These are phyloP conservation scores for Aspergillus sparsus DNA, from an alignment of 495 filamentous ascomycete genomes.

Conservation along the genomic window DNA sequence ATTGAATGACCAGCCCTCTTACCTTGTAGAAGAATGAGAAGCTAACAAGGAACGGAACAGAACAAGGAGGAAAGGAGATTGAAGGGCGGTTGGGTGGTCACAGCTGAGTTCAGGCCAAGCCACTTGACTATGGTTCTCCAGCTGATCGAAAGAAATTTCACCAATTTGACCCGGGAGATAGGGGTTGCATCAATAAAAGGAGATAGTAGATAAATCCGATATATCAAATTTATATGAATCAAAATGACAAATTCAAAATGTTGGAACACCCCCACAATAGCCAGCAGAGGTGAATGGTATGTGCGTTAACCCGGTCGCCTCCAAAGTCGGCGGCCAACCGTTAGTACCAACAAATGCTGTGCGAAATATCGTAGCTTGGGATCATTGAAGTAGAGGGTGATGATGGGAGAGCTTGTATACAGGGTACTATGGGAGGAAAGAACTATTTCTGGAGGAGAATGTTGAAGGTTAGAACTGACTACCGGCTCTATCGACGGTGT, in stretches of 20 bases:
- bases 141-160: too few relatives aligned
- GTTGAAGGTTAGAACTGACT: slow-evolving; percentile 11
- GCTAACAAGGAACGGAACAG: background rate
- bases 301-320: slow-evolving; percentile 9
- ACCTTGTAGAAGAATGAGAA: slow-evolving; percentile 1
- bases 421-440: background rate
- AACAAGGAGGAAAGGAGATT: background rate
- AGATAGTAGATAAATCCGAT: too few relatives aligned
- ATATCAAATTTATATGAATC: background rate
- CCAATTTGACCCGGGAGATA: too few relatives aligned
- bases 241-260: background rate
- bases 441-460: slow-evolving; percentile 15
- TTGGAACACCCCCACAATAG: background rate
- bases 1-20: slow-evolving; percentile 7
- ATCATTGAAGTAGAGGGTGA: slow-evolving; percentile 25
- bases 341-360: slow-evolving; percentile 13
- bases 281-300: background rate
- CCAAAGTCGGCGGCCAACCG: slow-evolving; percentile 11
- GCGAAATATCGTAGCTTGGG: slow-evolving; percentile 1
- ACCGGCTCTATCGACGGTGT: slow-evolving; percentile 1
- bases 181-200: too few relatives aligned
- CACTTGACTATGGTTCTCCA: too few relatives aligned
- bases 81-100: background rate
- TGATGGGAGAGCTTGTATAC: slow-evolving; percentile 3
- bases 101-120: too few relatives aligned